Base-by-base conservation (phyloP, 495 filamentous ascomycete genomes). In the Chaetomium cochliodes region DNA sequence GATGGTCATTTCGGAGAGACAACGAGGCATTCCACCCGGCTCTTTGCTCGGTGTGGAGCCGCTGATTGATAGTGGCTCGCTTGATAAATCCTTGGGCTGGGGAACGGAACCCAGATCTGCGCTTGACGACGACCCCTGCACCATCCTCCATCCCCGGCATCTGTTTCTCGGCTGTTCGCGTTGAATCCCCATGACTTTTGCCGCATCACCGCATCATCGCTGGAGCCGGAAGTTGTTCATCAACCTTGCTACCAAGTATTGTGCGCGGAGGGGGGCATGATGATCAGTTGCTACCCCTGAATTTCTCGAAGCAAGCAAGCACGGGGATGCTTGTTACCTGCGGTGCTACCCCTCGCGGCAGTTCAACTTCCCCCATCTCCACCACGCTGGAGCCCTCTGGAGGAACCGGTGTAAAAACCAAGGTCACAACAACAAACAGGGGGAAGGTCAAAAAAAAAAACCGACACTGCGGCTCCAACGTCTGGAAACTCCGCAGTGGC, bases 401-500 rank as follows among this genome's bases (percentile, higher is more conserved):
- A 18, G 39, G 18, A 22, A 58, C 55, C 33, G 41, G 41, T 44
- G 41, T 16, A 44, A 44, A 44, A 44, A 44, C 6, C 41, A 44
- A 44, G 33, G 55, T 58, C 33, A 44, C 39, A 44, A 18, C 13
- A 42, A 58, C 0, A n/a, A 58, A 33, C 37, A 44, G 41, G 16
- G 25, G 22, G 6, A 39, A 9, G 28, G 3, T 26, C 3, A 54
- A 15, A 33, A 13, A 54, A 15, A 33, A 11, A 47, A 59, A 12
- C n/a, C 30, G 37, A 62, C 33, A 20, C 30, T 60, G 58, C 47
- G 47, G 58, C 58, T 52, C 46, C 46, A 61, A n/a, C 47, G n/a
- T 26, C 59, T 37, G 13, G 5, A 52, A 52, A 39, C 25, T 61
- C 58, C 33, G 22, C 53, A 22, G 20, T 7, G 39, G 49, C 60